Percentiles rank a stretch among this genome's conserved stretches.
Conservation (phyloP, 208 protist species). For the Trypanosoma melophagium region DNA sequence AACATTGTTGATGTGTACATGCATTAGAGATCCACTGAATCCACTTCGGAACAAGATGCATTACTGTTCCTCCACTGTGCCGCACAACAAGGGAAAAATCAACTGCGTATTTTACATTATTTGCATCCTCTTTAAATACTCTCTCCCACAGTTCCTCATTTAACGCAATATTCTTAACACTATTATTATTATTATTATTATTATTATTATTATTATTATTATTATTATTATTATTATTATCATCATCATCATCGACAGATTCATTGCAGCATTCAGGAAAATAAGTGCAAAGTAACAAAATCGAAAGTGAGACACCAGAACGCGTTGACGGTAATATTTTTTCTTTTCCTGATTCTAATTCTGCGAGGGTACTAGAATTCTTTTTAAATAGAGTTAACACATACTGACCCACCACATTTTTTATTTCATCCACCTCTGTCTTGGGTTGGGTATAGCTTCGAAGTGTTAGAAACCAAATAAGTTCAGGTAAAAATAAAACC, state of each 20-base stretch:
- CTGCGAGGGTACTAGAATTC: neutral
- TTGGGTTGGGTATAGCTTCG: conserved; percentile 1
- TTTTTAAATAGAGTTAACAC: conserved; percentile 28
- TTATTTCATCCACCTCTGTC: conserved; percentile 29
- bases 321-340: neutral
- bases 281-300: conserved; percentile 18
- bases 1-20: conserved; percentile 75
- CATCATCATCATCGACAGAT: neutral
- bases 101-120: conserved; percentile 20
- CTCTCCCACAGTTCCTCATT: conserved; percentile 9
- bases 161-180: conserved; percentile 9
- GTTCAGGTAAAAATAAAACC: conserved; percentile 19
- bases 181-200: no score
- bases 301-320: conserved; percentile 20
- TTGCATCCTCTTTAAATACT: conserved; percentile 5
- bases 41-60: conserved; percentile 35
- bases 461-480: conserved; percentile 26
- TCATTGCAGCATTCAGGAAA: conserved; percentile 18
- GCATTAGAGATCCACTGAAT: conserved; percentile 18
- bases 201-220: no score
- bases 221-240: no score
- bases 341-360: neutral
- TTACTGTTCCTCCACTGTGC: conserved; percentile 5
- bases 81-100: conserved; percentile 21
- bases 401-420: conserved; percentile 21